Percentiles rank a stretch among this genome's conserved stretches.
phyloP scores from a whole-genome alignment of 352 stramenopile genomes.

The Phytophthora cryptogea region DNA sequence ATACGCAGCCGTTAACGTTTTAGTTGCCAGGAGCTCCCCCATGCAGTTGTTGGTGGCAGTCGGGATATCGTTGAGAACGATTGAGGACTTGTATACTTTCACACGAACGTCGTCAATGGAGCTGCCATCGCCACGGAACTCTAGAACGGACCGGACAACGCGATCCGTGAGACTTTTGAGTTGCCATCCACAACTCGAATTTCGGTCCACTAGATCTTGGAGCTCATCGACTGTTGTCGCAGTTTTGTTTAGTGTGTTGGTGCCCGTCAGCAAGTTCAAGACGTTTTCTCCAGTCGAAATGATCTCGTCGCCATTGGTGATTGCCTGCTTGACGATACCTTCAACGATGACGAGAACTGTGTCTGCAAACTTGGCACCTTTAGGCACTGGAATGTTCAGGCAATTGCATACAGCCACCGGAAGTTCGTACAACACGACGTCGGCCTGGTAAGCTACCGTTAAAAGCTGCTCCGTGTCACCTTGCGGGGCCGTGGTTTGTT shows the following conservation, averaged over 20 bases:
- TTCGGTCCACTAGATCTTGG: slow-evolving; percentile 10
- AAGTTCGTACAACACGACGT: slow-evolving; percentile 16
- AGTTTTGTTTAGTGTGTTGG: not conserved
- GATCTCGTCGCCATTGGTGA: slow-evolving; percentile 20
- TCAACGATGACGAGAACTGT: slow-evolving; percentile 11
- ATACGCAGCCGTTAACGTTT: slow-evolving; percentile 11
- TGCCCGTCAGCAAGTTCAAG: slow-evolving; percentile 4
- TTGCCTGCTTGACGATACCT: slow-evolving; percentile 22
- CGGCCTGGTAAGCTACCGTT: slow-evolving; percentile 15
- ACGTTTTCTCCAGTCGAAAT: slow-evolving; percentile 12
- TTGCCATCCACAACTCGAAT: slow-evolving; percentile 14
- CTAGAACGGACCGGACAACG: slow-evolving; percentile 1
- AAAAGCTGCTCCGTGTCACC: slow-evolving; percentile 13
- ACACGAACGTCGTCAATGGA: slow-evolving; percentile 12
- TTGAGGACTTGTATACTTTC: slow-evolving; percentile 20
- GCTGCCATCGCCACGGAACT: slow-evolving; percentile 1
- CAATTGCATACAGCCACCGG: slow-evolving; percentile 9
- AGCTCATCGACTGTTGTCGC: slow-evolving; percentile 15
- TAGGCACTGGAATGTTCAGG: slow-evolving; percentile 9
- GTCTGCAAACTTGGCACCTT: slow-evolving; percentile 5
- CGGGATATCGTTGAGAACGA: slow-evolving; percentile 21
- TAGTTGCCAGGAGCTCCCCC: slow-evolving; percentile 6
- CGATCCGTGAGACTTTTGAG: slow-evolving; percentile 19
- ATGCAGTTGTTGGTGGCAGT: slow-evolving; percentile 21
- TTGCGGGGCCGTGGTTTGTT: slow-evolving; percentile 19